Conservation (phyloP, 441 rosid species). For the Macaranga tanarius region DNA sequence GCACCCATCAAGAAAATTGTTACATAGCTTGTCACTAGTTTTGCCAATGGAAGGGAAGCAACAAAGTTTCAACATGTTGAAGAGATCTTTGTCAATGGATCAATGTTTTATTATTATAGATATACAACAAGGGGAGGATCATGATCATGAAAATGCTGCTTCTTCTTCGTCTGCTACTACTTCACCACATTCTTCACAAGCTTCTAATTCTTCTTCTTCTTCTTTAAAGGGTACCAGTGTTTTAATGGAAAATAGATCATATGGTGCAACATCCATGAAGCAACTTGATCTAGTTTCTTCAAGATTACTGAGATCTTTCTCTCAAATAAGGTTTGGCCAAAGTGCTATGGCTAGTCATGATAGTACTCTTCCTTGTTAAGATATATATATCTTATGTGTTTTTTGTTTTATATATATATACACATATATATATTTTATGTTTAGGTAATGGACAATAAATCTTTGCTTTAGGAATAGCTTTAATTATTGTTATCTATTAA, state of each 20-base stretch:
- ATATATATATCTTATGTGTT: not conserved
- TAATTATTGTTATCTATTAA: not conserved
- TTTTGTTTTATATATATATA: too few relatives aligned
- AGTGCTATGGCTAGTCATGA: conserved; percentile 6
- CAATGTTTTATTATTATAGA: conserved; percentile 31
- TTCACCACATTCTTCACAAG: not conserved
- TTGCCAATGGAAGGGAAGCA: conserved; percentile 26
- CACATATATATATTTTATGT: not conserved
- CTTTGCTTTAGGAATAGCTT: not conserved
- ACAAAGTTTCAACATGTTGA: conserved; percentile 19
- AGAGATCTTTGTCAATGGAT: conserved; percentile 46
- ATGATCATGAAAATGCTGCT: not conserved
- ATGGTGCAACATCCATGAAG: conserved; percentile 17
- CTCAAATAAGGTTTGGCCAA: conserved; percentile 28
- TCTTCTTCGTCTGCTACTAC: conserved; percentile 7
- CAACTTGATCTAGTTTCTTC: conserved; percentile 36
- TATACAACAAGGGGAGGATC: conserved; percentile 9
- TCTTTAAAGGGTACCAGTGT: not conserved
- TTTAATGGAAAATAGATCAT: conserved; percentile 13
- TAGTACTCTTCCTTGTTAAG: conserved; percentile 29
- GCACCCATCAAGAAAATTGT: conserved; percentile 10
- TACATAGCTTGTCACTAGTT: conserved; percentile 31
- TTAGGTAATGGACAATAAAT: not conserved
- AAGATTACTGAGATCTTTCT: conserved; percentile 36
- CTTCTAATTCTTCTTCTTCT: conserved; percentile 18